Evolutionary conservation across 2,329 filamentous ascomycete species (phyloP), one percentile per base, ranked within the genome.

Genomic region (Phialophora tarda): DNA sequence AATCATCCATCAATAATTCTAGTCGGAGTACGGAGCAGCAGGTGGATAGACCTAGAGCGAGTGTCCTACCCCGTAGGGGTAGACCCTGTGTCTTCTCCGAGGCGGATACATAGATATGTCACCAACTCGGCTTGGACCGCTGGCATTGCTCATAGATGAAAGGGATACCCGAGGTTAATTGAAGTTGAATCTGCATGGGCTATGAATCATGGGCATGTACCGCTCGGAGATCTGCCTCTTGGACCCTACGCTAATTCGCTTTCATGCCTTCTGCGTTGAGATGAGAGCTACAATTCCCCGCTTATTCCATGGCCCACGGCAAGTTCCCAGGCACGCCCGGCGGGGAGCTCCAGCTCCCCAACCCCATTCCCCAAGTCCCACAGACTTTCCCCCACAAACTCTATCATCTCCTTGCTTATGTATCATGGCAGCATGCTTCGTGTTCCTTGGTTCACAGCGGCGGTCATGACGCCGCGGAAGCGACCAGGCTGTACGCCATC

Each of bases 131-230:
- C 32, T 26, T 44, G 55, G 26, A 26, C 47, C 4, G 47, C 4
- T 38, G 51, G 24, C 14, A 26, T 26, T 17, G 54, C 7, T 38
- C 32, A 24, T 24, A n/a, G 50, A 57, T 57, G 4, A 47, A 8
- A n/a, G 41, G 24, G 14, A 62, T 55, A 62, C 60, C 60, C 60
- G 60, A 62, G 60, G 60, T 62, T 56, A 62, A 62, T 5, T 12
- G 34, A 48, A 48, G 38, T 34, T 62, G 60, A 32, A 44, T 56
- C 26, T 21, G 23, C 32, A 62, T 28, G 28, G 30, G 23, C 59
- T 12, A 62, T 54, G 59, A 47, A 44, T 11, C 59, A 30, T 44
- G 30, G 21, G 1, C 41, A 53, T 28, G 28, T 38, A 53, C 21
- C 23, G 23, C 14, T 21, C 44, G 58, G 58, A 60, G 58, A 51